These are phyloP conservation scores for Lentinus tigrinus DNA, from an alignment of 768 basidiomycete species.

Conservation along the genomic window DNA sequence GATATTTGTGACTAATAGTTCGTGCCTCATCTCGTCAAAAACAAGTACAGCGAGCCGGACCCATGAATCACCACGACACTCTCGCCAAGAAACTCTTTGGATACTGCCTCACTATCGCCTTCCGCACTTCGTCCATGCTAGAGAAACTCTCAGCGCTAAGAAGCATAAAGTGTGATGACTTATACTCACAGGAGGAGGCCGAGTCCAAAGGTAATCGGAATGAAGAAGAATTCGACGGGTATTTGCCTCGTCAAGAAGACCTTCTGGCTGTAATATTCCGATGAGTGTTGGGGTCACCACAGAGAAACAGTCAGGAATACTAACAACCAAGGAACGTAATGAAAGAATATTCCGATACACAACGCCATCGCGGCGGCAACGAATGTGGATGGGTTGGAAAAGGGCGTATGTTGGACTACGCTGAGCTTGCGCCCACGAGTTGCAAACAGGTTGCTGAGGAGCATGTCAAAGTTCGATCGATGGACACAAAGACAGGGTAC, in stretches of 20 bases:
- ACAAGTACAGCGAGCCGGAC: no score
- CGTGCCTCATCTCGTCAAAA: no score
- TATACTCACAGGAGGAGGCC: slow-evolving; percentile 23
- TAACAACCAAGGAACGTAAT: slow-evolving; percentile 39
- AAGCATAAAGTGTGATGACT: slow-evolving; percentile 18
- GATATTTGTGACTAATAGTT: background rate
- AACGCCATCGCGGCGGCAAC: slow-evolving; percentile 46
- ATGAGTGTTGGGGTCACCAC: no score
- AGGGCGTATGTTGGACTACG: slow-evolving; percentile 53
- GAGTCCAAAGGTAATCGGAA: slow-evolving; percentile 46
- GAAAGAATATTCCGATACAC: slow-evolving; percentile 44
- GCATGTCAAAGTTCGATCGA: no score
- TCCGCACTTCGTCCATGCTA: slow-evolving; percentile 24
- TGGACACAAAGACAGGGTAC: background rate
- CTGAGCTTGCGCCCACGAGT: slow-evolving; percentile 51
- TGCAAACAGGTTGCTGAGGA: slow-evolving; percentile 42
- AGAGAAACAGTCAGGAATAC: background rate
- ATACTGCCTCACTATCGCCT: slow-evolving; percentile 19
- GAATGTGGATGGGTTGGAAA: slow-evolving; percentile 43
- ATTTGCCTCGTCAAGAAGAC: slow-evolving; percentile 51
- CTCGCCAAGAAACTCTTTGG: slow-evolving; percentile 19
- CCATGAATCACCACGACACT: slow-evolving; percentile 18
- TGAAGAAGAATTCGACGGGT: slow-evolving; percentile 45
- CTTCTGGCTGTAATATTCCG: slow-evolving; percentile 31
- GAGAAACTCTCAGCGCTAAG: background rate